phyloP scores from a whole-genome alignment of 441 rosid species.

The Cnidoscolus chayamansa region DNA sequence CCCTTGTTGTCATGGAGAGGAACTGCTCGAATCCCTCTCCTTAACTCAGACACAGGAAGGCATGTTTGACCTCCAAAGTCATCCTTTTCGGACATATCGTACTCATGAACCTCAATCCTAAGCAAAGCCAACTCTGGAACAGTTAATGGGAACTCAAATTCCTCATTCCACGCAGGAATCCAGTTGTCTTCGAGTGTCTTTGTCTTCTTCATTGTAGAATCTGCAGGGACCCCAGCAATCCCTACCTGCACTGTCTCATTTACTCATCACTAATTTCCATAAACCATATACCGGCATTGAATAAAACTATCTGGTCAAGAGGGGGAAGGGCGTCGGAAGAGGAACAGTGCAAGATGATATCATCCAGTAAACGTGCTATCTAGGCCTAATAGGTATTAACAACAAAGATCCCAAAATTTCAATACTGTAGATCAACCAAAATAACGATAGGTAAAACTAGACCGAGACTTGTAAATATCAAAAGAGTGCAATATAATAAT shows the following conservation, averaged over 20 bases:
- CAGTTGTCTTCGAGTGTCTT: conserved; percentile 60
- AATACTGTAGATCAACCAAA: background rate
- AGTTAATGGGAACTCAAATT: conserved; percentile 66
- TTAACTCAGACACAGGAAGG: conserved; percentile 59
- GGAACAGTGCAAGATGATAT: background rate
- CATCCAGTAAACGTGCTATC: background rate
- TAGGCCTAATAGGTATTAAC: background rate
- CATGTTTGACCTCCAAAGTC: conserved; percentile 85
- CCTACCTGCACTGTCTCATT: conserved; percentile 45
- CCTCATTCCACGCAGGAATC: conserved; percentile 72
- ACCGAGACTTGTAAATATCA: background rate
- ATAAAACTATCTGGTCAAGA: background rate
- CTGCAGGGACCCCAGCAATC: conserved; percentile 71
- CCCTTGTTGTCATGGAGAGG: conserved; percentile 48
- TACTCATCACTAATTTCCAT: background rate
- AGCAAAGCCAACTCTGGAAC: conserved; percentile 76
- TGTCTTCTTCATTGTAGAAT: conserved; percentile 58
- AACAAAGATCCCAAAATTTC: background rate
- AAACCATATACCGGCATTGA: background rate
- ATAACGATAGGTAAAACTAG: background rate
- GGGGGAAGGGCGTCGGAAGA: background rate
- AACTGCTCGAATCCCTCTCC: conserved; percentile 61
- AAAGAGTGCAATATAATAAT: background rate
- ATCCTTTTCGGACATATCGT: conserved; percentile 68
- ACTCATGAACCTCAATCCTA: conserved; percentile 69